Conservation (phyloP, 2,329 filamentous ascomycete species). For the Parasarocladium wereldwijsianum region DNA sequence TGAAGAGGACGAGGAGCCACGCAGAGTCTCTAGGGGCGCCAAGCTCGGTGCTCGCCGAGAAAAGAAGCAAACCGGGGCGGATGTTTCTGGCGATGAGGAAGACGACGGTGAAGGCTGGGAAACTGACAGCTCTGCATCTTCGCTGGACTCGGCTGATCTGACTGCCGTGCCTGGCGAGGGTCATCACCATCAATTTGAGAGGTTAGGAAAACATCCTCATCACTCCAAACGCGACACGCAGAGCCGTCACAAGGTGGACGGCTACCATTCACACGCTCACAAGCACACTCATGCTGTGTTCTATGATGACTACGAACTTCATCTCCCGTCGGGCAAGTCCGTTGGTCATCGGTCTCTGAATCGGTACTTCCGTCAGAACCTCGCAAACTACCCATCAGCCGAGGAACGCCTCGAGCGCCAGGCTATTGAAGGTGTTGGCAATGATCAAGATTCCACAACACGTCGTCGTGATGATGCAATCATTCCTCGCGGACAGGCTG, state of each 20-base stretch:
- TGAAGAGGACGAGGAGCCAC: constrained; percentile 24
- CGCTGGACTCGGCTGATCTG: constrained; percentile 72
- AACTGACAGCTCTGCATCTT: constrained; percentile 83
- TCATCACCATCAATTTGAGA: constrained; percentile 55
- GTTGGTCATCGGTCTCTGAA: constrained; percentile 82
- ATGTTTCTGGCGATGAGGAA: constrained; percentile 36
- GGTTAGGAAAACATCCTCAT: constrained; percentile 58
- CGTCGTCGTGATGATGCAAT: constrained; percentile 29
- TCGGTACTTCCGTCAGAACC: constrained; percentile 84
- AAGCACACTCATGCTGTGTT: constrained; percentile 62
- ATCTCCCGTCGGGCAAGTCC: constrained; percentile 77
- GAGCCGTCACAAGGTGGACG: constrained; percentile 59
- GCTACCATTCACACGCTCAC: constrained; percentile 73
- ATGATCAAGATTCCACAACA: constrained; percentile 8
- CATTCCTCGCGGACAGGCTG: constrained; percentile 54
- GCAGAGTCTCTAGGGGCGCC: constrained; percentile 34
- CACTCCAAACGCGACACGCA: constrained; percentile 59
- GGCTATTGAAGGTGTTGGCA: constrained; percentile 32
- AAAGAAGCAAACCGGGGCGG: constrained; percentile 32
- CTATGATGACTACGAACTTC: constrained; percentile 84
- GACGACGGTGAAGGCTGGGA: constrained; percentile 74
- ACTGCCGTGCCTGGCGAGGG: constrained; percentile 64
- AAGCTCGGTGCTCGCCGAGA: constrained; percentile 52
- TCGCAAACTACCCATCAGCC: constrained; percentile 66
- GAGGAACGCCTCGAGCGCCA: constrained; percentile 60